phyloP scores from a whole-genome alignment of 2,329 filamentous ascomycete species.

The Apiospora saccharicola region DNA sequence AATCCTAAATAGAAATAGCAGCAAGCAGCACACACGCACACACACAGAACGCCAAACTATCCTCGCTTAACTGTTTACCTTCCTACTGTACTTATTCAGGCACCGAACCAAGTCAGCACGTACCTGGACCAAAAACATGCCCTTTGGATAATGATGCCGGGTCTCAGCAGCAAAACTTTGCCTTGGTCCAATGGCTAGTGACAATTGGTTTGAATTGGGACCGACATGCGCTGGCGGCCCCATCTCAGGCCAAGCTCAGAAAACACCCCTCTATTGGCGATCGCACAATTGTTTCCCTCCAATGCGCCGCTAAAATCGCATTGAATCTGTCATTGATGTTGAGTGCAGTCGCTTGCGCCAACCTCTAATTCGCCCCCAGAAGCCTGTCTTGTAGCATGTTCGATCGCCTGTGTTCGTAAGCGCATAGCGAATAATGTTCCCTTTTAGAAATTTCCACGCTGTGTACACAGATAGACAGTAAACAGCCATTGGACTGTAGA shows the following conservation, averaged over 20 bases:
- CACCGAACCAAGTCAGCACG: conserved; percentile 13
- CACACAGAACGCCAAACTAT: not conserved
- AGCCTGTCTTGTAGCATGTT: not conserved
- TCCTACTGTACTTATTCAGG: not conserved
- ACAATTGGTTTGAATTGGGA: conserved; percentile 21
- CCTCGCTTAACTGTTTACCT: conserved; percentile 2
- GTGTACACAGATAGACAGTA: not conserved
- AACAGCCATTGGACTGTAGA: not conserved
- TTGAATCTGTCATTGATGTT: conserved; percentile 14
- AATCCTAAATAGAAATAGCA: conserved; percentile 21
- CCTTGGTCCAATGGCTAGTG: conserved; percentile 17
- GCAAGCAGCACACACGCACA: conserved; percentile 1
- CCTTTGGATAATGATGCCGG: conserved; percentile 9
- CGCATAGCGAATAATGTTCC: not conserved
- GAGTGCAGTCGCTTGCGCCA: not conserved
- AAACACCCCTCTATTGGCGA: conserved; percentile 21
- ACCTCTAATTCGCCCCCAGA: conserved; percentile 7
- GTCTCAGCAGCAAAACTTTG: conserved; percentile 14
- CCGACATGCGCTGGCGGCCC: conserved; percentile 20
- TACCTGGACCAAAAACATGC: conserved; percentile 18
- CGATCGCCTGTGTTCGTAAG: not conserved
- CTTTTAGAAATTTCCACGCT: not conserved
- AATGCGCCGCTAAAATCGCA: conserved; percentile 22
- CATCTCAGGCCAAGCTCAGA: conserved; percentile 19
- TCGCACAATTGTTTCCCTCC: conserved; percentile 20